A percentile compares a stretch with the other conserved stretches of the same genome.
These are phyloP conservation scores for Plasmodium relictum DNA, from an alignment of 169 alveolate species.

Conservation along the genomic window DNA sequence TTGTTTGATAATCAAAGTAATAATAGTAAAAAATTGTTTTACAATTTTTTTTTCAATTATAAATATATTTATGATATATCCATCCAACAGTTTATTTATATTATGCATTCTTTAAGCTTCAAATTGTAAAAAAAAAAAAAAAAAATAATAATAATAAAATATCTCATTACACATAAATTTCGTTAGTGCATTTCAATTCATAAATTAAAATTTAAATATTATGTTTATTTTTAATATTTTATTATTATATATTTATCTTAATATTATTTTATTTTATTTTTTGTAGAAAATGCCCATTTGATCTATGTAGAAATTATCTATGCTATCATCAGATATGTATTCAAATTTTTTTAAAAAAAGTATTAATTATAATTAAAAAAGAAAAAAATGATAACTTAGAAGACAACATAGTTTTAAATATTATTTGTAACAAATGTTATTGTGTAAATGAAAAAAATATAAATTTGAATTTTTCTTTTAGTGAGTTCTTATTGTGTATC, in stretches of 20 bases:
- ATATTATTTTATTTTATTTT: background rate
- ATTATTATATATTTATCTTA: background rate
- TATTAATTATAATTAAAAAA: constrained; percentile 34
- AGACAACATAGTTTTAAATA: constrained; percentile 29
- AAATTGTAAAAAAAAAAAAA: constrained; percentile 25
- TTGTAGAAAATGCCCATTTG: constrained; percentile 63
- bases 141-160: background rate
- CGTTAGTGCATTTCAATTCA: no score
- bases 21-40: constrained; percentile 16
- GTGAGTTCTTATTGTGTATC: constrained; percentile 45
- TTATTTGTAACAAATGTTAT: constrained; percentile 50
- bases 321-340: constrained; percentile 67
- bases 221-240: no score
- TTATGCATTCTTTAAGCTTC: constrained; percentile 33
- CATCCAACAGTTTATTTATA: constrained; percentile 39
- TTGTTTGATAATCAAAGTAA: constrained; percentile 25
- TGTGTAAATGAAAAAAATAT: constrained; percentile 12
- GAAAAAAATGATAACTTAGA: constrained; percentile 17
- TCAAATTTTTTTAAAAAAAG: constrained; percentile 45
- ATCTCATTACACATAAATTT: no score
- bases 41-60: constrained; percentile 66
- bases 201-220: no score
- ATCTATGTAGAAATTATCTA: constrained; percentile 33
- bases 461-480: constrained; percentile 25
- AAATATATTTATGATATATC: constrained; percentile 52